Evolutionary conservation across 192 early-diverging fungal species (phyloP), one percentile per base, ranked within the genome.

Genomic region (Linnemannia zychae): DNA sequence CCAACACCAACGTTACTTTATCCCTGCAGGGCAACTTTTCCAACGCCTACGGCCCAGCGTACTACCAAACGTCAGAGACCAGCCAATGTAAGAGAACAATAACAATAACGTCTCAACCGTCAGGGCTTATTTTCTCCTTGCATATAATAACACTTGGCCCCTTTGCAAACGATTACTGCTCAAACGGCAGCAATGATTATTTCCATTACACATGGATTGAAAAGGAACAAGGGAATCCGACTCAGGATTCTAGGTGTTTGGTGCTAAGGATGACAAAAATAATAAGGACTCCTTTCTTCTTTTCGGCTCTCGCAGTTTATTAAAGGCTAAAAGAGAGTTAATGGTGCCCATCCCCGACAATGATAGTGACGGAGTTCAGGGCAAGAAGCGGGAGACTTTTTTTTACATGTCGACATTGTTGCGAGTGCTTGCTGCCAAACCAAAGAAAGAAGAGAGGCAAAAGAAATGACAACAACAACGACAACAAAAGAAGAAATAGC

Each of bases 11-110:
- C 18, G 33, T 79, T 24, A 22, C 46, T 20, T 49, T 85, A 9
- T 69, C 37, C 13, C 44, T 79, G 17, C 72, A 75, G 37, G 83
- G 83, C 77, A 72, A 85, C 20, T 85, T 85, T 33, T 65, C 77
- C 16, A 73, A 63, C 17, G 28, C 33, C 18, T 71, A 71, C 52
- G 67, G 40, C 40, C 40, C 44, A 33, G 31, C 22, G 1, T n/a
- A 74, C 16, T 84, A 78, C 22, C 50, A 76, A 3, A 72, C 82
- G 31, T 67, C 67, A 12, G 76, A 72, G 22, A 85, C 83, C 20
- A 76, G 50, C 31, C 63, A 79, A 76, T 85, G 83, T 85, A 85
- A 71, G 82, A 15, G 40, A 3, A 44, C 40, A 6, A 44, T 9
- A 44, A 44, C 9, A 44, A 6, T 9, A 44, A n/a, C n/a, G n/a